Evolutionary conservation across 2,329 filamentous ascomycete genomes (phyloP), one percentile per base, ranked within the genome.

Genomic region (Chrysoporthe deuterocubensis): DNA sequence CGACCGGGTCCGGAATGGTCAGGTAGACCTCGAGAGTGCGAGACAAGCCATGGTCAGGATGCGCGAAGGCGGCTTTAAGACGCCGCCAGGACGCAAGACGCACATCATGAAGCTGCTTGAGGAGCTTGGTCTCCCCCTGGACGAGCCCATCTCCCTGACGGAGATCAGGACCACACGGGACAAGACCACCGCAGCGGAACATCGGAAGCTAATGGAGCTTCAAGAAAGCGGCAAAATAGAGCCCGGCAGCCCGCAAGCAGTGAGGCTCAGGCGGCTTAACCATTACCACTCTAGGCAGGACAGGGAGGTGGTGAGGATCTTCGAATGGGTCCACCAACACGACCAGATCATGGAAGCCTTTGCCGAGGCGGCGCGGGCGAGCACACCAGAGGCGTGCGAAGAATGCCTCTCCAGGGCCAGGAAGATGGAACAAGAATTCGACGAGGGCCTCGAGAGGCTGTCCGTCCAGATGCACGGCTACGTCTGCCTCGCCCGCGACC

Each of bases 21-120:
- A 78, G 26, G 14, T 89, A 34, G 82, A 89, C 65, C 40, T 81
- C 11, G 80, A 83, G 65, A 85, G 84, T 54, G 76, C 78, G 4
- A 74, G 76, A 16, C 72, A 70, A 0, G 76, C 80, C 1, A 70
- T 84, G 6, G 73, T 78, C 32, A 78, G 80, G n/a, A 89, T 90
- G 87, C 70, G 76, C 4, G 71, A 75, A 1, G 73, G 73, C 0
- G 81, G 81, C 0, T 65, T 86, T 1, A 69, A 66, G 11, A 81
- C 84, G 43, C 87, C 87, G 0, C 13, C 71, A 0, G 80, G 79
- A 0, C 81, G 88, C 9, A 78, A 83, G 71, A 80, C 80, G 2
- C 67, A 71, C 21, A 59, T 74, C 2, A 70, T 80, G 73, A 18
- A 72, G 48, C 42, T 21, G 8, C 63, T 69, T 16, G 70, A 74